Percentiles rank a stretch among this genome's conserved stretches.
phyloP scores from a whole-genome alignment of 192 early-diverging fungal genomes.

The Chytriomyces hyalinus region DNA sequence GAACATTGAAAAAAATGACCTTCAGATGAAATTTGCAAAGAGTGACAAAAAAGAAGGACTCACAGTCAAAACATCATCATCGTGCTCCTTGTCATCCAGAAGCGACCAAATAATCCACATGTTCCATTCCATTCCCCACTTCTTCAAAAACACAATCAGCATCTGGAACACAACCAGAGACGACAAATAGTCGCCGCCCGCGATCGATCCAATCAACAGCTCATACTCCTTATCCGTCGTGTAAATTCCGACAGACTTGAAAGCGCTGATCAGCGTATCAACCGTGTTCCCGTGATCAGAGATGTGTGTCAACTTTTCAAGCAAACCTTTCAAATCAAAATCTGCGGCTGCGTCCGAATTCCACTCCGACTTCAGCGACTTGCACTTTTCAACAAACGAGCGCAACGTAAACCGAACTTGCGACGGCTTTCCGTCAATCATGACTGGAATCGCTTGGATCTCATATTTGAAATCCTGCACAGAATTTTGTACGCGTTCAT shows the following conservation, averaged over 20 bases:
- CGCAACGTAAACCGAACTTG: conserved; percentile 30
- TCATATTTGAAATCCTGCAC: conserved; percentile 23
- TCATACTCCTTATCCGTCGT: conserved; percentile 27
- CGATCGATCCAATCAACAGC: conserved; percentile 31
- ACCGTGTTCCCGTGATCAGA: conserved; percentile 4
- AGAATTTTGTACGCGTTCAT: conserved; percentile 28
- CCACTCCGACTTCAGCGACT: conserved; percentile 16
- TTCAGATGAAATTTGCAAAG: neutral
- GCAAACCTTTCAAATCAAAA: conserved; percentile 25
- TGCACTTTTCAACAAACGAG: conserved; percentile 35
- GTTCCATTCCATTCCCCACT: conserved; percentile 41
- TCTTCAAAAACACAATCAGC: conserved; percentile 31
- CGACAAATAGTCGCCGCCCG: conserved; percentile 30
- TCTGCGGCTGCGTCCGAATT: conserved; percentile 8
- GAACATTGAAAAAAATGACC: neutral
- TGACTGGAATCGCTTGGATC: conserved; percentile 15
- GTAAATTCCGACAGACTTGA: conserved; percentile 33
- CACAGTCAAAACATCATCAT: conserved; percentile 31
- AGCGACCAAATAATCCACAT: conserved; percentile 41
- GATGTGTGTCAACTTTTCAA: conserved; percentile 32
- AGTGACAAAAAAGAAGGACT: neutral
- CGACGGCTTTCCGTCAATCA: conserved; percentile 5
- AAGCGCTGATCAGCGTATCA: conserved; percentile 7
- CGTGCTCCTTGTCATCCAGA: conserved; percentile 35
- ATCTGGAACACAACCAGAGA: conserved; percentile 30